Evolutionary conservation across 78 protist species (phyloP), one percentile per base, ranked within the genome.

Genomic region (Mantamonas sphyraenae): DNA sequence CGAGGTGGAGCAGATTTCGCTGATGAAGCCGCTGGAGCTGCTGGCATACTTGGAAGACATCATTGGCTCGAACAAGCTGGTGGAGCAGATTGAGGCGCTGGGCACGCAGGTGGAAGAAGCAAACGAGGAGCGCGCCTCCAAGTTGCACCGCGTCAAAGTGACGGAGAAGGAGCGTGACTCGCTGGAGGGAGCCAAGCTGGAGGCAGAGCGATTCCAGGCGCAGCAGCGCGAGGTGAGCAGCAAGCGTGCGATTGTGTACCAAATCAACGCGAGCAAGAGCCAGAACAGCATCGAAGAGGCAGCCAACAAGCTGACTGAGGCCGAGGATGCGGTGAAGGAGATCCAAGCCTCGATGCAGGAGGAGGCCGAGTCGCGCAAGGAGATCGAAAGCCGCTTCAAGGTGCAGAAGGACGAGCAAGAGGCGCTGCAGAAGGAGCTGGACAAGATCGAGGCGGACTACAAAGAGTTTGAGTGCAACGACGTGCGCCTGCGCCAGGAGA

Each of bases 11-110:
- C 85, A 72, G 74, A 98, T 98, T 19, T 79, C 99, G 20, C 56
- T 92, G 87, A 98, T 98, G 99, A 90, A 92, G 80, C 99, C 99
- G 33, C 97, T 95, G 76, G 99, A 99, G 28, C 80, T 98, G 50
- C 86, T 98, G 43, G 99, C 97, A 72, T 98, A 95, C 85, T 73
- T 98, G 22, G 99, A 98, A 64, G 99, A 96, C 64, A 90, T 98
- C 60, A 93, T 98, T 61, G 99, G 99, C 16, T 65, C 96, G 7
- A 63, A 64, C 42, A 45, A 22, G 26, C 86, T 57, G 68, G 62
- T 83, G 10, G 79, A 64, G 34, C 76, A 40, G 28, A 97, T 97
- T 76, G 81, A 78, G 24, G 83, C 42, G 24, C 59, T 74, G 28
- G 73, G 31, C 39, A 38, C 1, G n/a, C 20, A 17, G 22, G 39